Percentiles rank a stretch among this genome's conserved stretches.
Conservation (phyloP, 2,329 filamentous ascomycete species). For the Alternaria ethzedia region DNA sequence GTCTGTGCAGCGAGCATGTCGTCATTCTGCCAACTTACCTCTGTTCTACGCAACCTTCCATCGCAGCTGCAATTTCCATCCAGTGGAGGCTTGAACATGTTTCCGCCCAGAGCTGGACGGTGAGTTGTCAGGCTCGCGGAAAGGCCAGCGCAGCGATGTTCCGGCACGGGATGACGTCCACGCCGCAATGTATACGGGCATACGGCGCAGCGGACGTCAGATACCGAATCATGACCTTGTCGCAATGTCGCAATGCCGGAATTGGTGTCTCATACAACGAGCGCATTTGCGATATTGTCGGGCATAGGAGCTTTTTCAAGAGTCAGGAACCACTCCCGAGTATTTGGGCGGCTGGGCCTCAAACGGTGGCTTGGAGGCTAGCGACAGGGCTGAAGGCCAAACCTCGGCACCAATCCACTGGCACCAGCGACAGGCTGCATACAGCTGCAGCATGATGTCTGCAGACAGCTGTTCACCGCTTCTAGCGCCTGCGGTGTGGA, state of each 20-base stretch:
- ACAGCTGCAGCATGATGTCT: conserved; percentile 41
- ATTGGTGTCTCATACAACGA: neutral
- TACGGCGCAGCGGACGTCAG: neutral
- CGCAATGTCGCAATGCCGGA: neutral
- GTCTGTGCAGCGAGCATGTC: conserved; percentile 28
- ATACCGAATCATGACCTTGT: conserved; percentile 7
- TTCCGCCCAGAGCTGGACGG: conserved; percentile 12
- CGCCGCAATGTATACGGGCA: conserved; percentile 1
- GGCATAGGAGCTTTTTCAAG: conserved; percentile 24
- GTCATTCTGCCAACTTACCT: conserved; percentile 22
- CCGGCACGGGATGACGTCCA: conserved; percentile 21
- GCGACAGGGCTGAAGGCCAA: conserved; percentile 25
- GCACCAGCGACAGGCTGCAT: conserved; percentile 19
- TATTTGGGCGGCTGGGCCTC: conserved; percentile 24
- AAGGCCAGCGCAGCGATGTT: conserved; percentile 27
- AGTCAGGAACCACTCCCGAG: conserved; percentile 37
- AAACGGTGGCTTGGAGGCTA: conserved; percentile 35
- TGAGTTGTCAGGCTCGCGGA: conserved; percentile 33
- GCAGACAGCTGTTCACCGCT: conserved; percentile 40
- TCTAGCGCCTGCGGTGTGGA: conserved; percentile 17
- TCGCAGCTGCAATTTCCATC: conserved; percentile 15
- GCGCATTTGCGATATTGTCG: conserved; percentile 4
- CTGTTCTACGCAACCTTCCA: neutral
- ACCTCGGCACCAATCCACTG: conserved; percentile 33
- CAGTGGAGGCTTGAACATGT: neutral